Evolutionary conservation across 2,329 filamentous ascomycete genomes (phyloP).

Genomic region (Microcera coccophila): DNA sequence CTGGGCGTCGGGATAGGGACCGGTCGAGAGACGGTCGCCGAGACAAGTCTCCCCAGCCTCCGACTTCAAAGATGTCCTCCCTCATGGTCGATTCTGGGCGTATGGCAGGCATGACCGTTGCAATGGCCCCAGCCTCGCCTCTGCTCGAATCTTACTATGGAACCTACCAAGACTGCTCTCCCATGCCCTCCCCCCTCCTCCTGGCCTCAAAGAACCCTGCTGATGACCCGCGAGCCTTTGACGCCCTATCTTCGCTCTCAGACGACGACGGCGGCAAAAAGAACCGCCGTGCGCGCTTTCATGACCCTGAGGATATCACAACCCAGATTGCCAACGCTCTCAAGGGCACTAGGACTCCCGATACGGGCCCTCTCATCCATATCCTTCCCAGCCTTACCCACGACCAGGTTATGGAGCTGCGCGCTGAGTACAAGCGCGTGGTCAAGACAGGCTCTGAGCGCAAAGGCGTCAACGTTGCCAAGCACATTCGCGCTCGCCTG

Average conservation of each 20-base stretch:
- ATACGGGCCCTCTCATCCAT: constrained; percentile 70
- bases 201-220: constrained; percentile 45
- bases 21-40: constrained; percentile 27
- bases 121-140: constrained; percentile 70
- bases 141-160: constrained; percentile 89
- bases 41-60: constrained; percentile 47
- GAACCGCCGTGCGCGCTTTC: constrained; percentile 67
- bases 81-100: constrained; percentile 48
- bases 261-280: constrained; percentile 42
- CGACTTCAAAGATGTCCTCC: constrained; percentile 48
- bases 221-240: constrained; percentile 47
- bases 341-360: constrained; percentile 59
- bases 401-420: constrained; percentile 81
- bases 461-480: constrained; percentile 78
- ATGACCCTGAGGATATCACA: constrained; percentile 79
- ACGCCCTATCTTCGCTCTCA: constrained; percentile 52
- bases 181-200: constrained; percentile 82
- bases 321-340: constrained; percentile 72
- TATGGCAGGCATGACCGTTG: constrained; percentile 41
- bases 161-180: constrained; percentile 90
- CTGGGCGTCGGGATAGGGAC: constrained; percentile 13
- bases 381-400: constrained; percentile 81
- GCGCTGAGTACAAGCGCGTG: constrained; percentile 84
- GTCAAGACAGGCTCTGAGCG: constrained; percentile 72
- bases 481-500: constrained; percentile 73